Evolutionary conservation across 257 asterid species (phyloP).

Genomic region (Solanum ahanhuiri): DNA sequence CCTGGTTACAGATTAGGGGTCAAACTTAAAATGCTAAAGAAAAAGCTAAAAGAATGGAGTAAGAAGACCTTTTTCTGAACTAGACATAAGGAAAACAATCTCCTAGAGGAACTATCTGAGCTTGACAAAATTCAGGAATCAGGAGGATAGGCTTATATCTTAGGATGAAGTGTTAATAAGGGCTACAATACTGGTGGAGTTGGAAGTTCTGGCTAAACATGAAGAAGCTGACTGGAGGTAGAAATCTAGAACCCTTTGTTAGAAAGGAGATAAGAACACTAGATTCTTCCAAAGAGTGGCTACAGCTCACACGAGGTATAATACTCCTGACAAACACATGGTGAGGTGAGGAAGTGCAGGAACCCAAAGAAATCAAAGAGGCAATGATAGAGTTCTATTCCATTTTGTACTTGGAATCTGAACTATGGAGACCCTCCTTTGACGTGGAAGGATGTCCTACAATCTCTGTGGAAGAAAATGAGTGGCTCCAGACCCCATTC

Average conservation of each 20-base stretch:
- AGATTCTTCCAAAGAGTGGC: background rate
- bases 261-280: too few species aligned
- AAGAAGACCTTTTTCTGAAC: background rate
- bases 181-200: background rate
- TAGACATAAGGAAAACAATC: background rate
- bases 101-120: background rate
- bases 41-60: too few species aligned
- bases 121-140: background rate
- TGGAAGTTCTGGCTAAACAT: background rate
- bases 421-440: background rate
- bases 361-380: background rate
- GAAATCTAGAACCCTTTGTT: background rate
- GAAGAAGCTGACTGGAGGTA: background rate
- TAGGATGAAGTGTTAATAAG: background rate
- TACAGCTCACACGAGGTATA: too few species aligned
- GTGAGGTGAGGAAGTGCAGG: background rate
- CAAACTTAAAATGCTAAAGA: background rate
- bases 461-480: background rate
- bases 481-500: background rate
- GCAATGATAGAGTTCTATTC: background rate
- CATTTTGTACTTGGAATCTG: background rate
- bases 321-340: background rate
- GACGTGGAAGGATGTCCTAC: background rate
- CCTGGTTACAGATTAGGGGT: background rate
- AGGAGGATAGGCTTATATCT: background rate